phyloP scores from a whole-genome alignment of 257 asterid genomes.

The Solanum infundibuliforme region DNA sequence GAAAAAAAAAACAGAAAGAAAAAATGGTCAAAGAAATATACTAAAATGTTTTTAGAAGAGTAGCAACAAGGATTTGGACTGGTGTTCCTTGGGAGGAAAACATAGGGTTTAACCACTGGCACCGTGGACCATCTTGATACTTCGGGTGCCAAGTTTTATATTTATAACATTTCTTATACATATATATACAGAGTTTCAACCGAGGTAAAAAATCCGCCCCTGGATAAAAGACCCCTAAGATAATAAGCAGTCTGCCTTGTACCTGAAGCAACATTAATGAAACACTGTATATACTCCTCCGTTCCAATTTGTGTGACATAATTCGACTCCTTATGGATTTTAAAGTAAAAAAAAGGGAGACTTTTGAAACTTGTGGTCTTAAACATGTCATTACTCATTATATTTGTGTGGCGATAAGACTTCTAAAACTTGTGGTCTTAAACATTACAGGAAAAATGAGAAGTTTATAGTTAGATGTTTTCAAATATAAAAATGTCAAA shows the following conservation, averaged over 20 bases:
- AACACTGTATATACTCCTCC: not conserved
- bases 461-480: not conserved
- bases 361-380: not conserved
- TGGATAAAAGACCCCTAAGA: not conserved
- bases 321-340: not conserved
- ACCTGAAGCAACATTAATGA: not conserved
- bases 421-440: not conserved
- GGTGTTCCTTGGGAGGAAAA: not conserved
- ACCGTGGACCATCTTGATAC: not conserved
- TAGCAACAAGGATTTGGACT: not conserved
- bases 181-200: not conserved
- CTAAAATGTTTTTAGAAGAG: not conserved
- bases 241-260: not conserved
- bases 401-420: not conserved
- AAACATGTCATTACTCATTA: not conserved
- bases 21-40: not conserved
- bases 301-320: not conserved
- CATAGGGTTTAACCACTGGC: not conserved
- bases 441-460: not conserved
- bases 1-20: not conserved
- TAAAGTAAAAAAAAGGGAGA: not conserved
- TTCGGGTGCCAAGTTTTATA: not conserved
- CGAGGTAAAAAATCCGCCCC: not conserved
- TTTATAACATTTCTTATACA: not conserved
- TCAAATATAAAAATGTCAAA: not conserved